Evolutionary conservation across 108 stramenopile species (phyloP), one percentile per base, ranked within the genome.

Genomic region (Licmophora abbreviata): DNA sequence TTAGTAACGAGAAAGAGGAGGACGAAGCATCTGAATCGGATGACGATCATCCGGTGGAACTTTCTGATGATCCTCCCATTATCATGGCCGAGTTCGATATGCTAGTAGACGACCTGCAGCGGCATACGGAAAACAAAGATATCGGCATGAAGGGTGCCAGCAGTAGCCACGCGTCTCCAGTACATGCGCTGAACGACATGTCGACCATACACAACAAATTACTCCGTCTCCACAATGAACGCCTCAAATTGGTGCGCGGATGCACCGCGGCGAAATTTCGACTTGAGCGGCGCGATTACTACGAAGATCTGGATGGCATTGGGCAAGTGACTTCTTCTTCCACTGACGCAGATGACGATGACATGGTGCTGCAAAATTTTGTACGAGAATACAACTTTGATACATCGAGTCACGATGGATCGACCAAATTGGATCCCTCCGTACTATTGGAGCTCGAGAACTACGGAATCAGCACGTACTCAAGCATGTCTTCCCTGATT

Each of bases 71-170:
- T n/a, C n/a, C n/a, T n/a, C 62, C 54, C 4, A 57, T 85, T 14
- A 25, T 81, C 37, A 77, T 85, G 71, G 83, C 83, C 14, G 52
- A 65, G 22, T 76, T 81, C 31, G 54, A 59, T 3, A 48, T 81
- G 9, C 34, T 78, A 17, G 30, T 63, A 7, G 83, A 85, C 40
- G 54, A 59, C 27, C 36, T 63, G 7, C 23, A 30, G 3, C 30
- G 11, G 1, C 46, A 43, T 17, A 11, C 18, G 8, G 35, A 17
- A 43, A 29, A 28, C 54, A n/a, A n/a, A n/a, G n/a, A n/a, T n/a
- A n/a, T n/a, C n/a, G n/a, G n/a, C n/a, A n/a, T n/a, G n/a, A n/a
- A n/a, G n/a, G n/a, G n/a, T n/a, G n/a, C n/a, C n/a, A n/a, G n/a
- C n/a, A 4, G 40, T 40, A 15, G 27, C 45, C 1, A 41, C 21